Conservation (phyloP, 805 yeast genomes). For the Cyberlindnera maclurae region DNA sequence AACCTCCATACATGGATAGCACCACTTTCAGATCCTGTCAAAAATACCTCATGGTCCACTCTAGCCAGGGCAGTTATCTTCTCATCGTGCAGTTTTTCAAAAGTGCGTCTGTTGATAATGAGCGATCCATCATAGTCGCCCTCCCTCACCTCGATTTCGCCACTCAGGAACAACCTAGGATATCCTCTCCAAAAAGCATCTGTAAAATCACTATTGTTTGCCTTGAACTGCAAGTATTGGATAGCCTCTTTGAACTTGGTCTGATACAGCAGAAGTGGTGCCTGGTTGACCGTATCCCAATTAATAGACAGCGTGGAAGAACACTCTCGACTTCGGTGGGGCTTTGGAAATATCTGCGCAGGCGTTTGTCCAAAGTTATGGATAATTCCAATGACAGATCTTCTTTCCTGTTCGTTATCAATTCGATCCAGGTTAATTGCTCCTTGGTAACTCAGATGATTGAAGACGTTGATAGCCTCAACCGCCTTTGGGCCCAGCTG, state of each 20-base stretch:
- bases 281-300: slow-evolving; percentile 22
- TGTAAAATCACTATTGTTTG: slow-evolving; percentile 27
- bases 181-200: slow-evolving; percentile 44
- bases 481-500: slow-evolving; percentile 71
- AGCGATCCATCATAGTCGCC: slow-evolving; percentile 19
- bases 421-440: slow-evolving; percentile 71
- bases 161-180: slow-evolving; percentile 26
- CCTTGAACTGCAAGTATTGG: slow-evolving; percentile 37
- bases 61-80: slow-evolving; percentile 23
- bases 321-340: slow-evolving; percentile 51
- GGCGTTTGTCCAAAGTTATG: slow-evolving; percentile 95
- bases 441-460: slow-evolving; percentile 78
- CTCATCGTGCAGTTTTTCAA: slow-evolving; percentile 27
- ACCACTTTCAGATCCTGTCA: slow-evolving; percentile 47
- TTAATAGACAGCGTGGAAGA: slow-evolving; percentile 32
- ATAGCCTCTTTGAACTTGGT: slow-evolving; percentile 36
- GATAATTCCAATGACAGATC: slow-evolving; percentile 76
- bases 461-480: slow-evolving; percentile 67
- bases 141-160: slow-evolving; percentile 20
- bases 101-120: slow-evolving; percentile 20
- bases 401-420: slow-evolving; percentile 63
- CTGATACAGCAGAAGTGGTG: slow-evolving; percentile 37
- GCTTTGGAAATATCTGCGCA: slow-evolving; percentile 54
- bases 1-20: slow-evolving; percentile 50
- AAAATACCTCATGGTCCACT: slow-evolving; percentile 21